phyloP scores from a whole-genome alignment of 1,284 basidiomycete species.

The Heterobasidion occidentale region DNA sequence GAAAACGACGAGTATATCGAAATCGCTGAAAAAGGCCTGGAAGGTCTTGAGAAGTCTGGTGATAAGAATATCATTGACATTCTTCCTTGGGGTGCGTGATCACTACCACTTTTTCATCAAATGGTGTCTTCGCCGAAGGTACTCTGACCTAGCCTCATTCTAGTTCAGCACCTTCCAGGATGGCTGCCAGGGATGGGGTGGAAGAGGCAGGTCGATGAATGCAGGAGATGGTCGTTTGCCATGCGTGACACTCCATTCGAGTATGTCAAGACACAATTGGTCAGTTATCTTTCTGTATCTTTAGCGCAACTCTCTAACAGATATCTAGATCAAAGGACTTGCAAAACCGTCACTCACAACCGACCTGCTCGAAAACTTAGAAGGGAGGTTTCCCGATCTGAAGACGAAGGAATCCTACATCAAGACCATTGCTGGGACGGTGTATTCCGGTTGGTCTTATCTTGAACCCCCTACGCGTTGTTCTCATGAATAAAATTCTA shows the following conservation, averaged over 20 bases:
- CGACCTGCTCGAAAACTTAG: background rate
- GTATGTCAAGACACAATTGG: constrained; percentile 3
- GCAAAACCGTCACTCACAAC: constrained; percentile 2
- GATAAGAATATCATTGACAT: constrained; percentile 2
- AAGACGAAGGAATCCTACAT: background rate
- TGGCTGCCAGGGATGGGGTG: constrained; percentile 8
- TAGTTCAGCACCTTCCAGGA: constrained; percentile 5
- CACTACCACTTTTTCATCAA: background rate
- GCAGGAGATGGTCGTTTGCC: constrained; percentile 1
- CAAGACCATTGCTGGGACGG: background rate
- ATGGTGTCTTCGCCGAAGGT: background rate
- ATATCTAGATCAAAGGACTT: background rate
- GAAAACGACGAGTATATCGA: background rate
- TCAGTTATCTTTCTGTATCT: background rate
- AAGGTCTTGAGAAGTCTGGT: constrained; percentile 1
- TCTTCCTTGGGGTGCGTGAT: background rate
- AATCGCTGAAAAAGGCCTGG: constrained; percentile 3
- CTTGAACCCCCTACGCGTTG: background rate
- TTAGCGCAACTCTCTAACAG: background rate
- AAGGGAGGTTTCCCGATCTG: background rate
- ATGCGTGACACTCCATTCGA: constrained; percentile 2
- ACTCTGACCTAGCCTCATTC: background rate
- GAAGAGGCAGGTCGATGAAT: constrained; percentile 1
- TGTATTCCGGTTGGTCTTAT: background rate
- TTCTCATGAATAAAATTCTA: background rate